phyloP scores from a whole-genome alignment of 305 asterid genomes.

The Salvia sclarea region DNA sequence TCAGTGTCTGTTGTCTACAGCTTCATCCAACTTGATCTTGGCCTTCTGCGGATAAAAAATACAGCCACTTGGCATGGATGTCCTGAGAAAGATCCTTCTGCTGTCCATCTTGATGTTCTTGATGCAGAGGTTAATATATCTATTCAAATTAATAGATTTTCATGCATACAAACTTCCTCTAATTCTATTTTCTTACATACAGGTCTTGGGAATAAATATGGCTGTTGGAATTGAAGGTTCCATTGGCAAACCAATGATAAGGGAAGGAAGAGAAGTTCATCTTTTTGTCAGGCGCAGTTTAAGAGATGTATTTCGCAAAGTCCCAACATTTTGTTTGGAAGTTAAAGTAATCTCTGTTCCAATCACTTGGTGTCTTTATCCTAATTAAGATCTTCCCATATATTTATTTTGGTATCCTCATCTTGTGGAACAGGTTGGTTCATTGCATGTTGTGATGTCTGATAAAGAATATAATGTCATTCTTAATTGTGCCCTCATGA shows the following conservation, averaged over 20 bases:
- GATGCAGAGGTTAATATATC: slow-evolving; percentile 74
- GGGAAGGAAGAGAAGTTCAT: slow-evolving; percentile 89
- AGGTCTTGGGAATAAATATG: slow-evolving; percentile 92
- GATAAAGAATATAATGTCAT: slow-evolving; percentile 85
- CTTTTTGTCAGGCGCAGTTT: slow-evolving; percentile 89
- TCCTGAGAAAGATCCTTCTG: slow-evolving; percentile 84
- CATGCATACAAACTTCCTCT: slow-evolving; percentile 30
- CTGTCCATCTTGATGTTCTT: slow-evolving; percentile 97
- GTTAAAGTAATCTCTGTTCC: slow-evolving; percentile 61
- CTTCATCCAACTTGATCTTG: slow-evolving; percentile 99
- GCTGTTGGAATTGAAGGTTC: slow-evolving; percentile 84
- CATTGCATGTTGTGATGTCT: slow-evolving; percentile 84
- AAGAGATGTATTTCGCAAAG: slow-evolving; percentile 91
- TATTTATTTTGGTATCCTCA: slow-evolving; percentile 17
- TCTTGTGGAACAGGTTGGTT: slow-evolving; percentile 71
- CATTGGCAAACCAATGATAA: slow-evolving; percentile 86
- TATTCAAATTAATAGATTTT: slow-evolving; percentile 19
- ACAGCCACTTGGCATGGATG: slow-evolving; percentile 84
- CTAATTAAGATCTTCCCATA: slow-evolving; percentile 9
- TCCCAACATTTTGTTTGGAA: slow-evolving; percentile 85
- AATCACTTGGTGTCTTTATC: slow-evolving; percentile 27
- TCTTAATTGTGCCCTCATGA: slow-evolving; percentile 83
- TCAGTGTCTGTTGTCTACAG: slow-evolving; percentile 48
- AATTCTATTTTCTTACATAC: slow-evolving; percentile 39
- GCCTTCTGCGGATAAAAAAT: slow-evolving; percentile 80